phyloP scores from a whole-genome alignment of 1,139 yeast species.

The Meyerozyma carpophila region DNA sequence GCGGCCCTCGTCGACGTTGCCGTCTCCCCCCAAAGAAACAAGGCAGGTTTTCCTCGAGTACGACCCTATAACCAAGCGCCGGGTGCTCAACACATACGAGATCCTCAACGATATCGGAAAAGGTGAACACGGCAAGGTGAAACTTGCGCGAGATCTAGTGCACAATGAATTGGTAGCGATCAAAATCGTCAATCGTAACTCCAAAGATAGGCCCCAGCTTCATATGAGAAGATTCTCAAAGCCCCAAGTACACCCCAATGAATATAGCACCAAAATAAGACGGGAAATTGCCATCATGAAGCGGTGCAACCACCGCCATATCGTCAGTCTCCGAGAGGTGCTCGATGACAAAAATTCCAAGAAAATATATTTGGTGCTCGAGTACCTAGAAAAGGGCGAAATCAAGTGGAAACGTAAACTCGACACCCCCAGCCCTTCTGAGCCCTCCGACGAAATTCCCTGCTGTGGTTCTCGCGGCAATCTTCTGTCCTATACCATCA shows the following conservation, averaged over 20 bases:
- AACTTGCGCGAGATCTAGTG: conserved; percentile 72
- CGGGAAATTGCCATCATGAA: conserved; percentile 96
- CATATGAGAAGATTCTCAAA: conserved; percentile 34
- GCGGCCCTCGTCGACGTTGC: conserved; percentile 4
- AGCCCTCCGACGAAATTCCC: conserved; percentile 24
- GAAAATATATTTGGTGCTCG: conserved; percentile 86
- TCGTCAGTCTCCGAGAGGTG: conserved; percentile 82
- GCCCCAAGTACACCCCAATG: conserved; percentile 15
- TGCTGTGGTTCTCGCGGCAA: conserved; percentile 24
- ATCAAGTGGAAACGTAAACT: conserved; percentile 66
- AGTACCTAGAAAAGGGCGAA: conserved; percentile 90
- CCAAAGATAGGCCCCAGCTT: conserved; percentile 48
- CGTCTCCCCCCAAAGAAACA: conserved; percentile 48
- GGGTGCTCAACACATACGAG: conserved; percentile 86
- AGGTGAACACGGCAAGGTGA: conserved; percentile 98
- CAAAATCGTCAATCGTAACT: conserved; percentile 80
- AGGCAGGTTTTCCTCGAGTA: conserved; percentile 75
- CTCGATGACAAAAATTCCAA: conserved; percentile 80
- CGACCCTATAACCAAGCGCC: conserved; percentile 82
- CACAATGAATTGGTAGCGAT: conserved; percentile 81
- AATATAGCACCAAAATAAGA: conserved; percentile 66
- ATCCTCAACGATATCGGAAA: conserved; percentile 82
- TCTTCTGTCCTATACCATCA: conserved; percentile 5
- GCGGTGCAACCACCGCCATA: conserved; percentile 86
- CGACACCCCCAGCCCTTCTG: neutral